phyloP scores from a whole-genome alignment of 2,329 filamentous ascomycete genomes.

The Nemania serpens region DNA sequence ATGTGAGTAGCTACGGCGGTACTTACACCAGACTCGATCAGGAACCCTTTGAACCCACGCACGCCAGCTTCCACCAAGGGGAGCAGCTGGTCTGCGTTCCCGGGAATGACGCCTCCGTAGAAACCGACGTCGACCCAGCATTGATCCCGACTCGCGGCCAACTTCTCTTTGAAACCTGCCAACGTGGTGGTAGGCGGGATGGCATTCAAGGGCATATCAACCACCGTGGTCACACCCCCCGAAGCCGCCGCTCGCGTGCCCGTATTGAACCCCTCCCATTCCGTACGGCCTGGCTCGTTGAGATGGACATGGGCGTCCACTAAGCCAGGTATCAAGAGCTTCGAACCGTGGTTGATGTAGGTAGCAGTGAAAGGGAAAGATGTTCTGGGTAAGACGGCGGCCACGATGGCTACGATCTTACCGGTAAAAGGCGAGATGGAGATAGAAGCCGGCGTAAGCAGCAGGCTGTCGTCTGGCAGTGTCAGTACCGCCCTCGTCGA shows the following conservation, averaged over 20 bases:
- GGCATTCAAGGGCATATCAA: slow-evolving; percentile 97
- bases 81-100: slow-evolving; percentile 79
- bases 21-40: slow-evolving; percentile 93
- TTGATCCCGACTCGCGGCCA: slow-evolving; percentile 80
- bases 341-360: slow-evolving; percentile 84
- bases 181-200: slow-evolving; percentile 96
- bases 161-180: slow-evolving; percentile 79
- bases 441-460: slow-evolving; percentile 81
- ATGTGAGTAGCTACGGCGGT: not conserved
- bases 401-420: slow-evolving; percentile 79
- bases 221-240: slow-evolving; percentile 92
- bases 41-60: slow-evolving; percentile 94
- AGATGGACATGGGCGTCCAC: slow-evolving; percentile 98
- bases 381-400: slow-evolving; percentile 72
- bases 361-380: slow-evolving; percentile 73
- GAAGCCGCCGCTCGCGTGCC: slow-evolving; percentile 93
- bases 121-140: slow-evolving; percentile 99
- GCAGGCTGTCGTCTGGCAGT: slow-evolving; percentile 63
- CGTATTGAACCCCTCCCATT: slow-evolving; percentile 98
- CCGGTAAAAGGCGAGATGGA: slow-evolving; percentile 77
- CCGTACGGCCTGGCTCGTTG: slow-evolving; percentile 93
- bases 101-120: slow-evolving; percentile 92
- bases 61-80: slow-evolving; percentile 84
- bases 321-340: slow-evolving; percentile 84
- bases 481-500: slow-evolving; percentile 84